Conservation (phyloP, 1,284 basidiomycete genomes). For the Taiwanofungus camphoratus region DNA sequence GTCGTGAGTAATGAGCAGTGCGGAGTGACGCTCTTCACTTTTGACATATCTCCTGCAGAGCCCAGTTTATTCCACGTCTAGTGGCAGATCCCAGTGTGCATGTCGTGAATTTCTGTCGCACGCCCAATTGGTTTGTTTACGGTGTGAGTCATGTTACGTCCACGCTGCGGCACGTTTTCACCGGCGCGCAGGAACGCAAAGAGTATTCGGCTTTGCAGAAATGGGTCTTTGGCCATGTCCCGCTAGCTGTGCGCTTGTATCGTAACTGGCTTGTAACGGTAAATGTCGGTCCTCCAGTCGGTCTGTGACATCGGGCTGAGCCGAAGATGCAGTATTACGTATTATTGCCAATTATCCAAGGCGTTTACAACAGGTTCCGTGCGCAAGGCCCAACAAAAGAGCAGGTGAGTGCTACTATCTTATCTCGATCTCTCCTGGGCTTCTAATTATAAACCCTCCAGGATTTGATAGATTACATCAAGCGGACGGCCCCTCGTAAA, state of each 20-base stretch:
- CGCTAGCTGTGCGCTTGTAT: neutral
- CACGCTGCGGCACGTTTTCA: neutral
- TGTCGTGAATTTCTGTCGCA: slow-evolving; percentile 3
- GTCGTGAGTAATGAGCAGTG: neutral
- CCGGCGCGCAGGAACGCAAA: neutral
- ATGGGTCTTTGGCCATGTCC: slow-evolving; percentile 1
- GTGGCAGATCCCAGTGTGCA: neutral
- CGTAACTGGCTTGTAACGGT: neutral
- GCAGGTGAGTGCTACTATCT: neutral
- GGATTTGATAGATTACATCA: neutral
- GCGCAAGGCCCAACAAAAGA: no score
- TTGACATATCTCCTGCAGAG: neutral
- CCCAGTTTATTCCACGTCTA: slow-evolving; percentile 3
- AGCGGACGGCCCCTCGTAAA: neutral
- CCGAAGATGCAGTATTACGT: no score
- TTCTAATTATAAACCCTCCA: neutral
- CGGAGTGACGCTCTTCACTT: neutral
- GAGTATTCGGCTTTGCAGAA: neutral
- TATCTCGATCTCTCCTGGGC: neutral
- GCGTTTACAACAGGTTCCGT: no score
- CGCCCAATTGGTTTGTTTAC: slow-evolving; percentile 2
- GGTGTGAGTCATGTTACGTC: neutral
- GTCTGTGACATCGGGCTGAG: no score
- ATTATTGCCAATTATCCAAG: no score
- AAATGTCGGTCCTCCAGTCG: no score